Evolutionary conservation across 768 basidiomycete species (phyloP).

Genomic region (Hydnum rufescens): DNA sequence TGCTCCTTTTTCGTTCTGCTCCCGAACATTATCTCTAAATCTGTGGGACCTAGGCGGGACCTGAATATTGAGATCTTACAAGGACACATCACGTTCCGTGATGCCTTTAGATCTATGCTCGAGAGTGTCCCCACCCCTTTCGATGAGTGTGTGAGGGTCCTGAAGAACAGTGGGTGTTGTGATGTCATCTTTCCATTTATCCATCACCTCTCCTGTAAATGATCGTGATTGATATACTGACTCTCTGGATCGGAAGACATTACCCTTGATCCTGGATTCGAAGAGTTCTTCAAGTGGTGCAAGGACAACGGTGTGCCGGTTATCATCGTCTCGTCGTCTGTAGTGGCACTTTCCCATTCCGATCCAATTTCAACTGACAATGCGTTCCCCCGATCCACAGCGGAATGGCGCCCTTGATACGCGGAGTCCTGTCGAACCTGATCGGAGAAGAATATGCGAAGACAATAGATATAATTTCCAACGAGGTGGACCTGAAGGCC

Average conservation of each 20-base stretch:
- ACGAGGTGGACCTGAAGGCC: conserved; percentile 49
- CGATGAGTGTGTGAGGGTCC: conserved; percentile 62
- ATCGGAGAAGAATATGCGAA: conserved; percentile 51
- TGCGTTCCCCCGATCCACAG: conserved; percentile 20
- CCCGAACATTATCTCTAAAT: background rate
- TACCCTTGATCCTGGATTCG: conserved; percentile 73
- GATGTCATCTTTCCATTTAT: background rate
- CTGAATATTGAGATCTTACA: conserved; percentile 55
- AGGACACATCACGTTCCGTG: conserved; percentile 54
- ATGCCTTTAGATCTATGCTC: conserved; percentile 77
- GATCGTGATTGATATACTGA: background rate
- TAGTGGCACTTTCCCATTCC: background rate
- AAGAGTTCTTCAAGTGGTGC: conserved; percentile 72
- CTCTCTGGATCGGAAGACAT: conserved; percentile 34
- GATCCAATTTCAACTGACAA: background rate
- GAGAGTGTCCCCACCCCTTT: conserved; percentile 52
- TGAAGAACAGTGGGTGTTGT: conserved; percentile 40
- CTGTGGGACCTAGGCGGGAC: conserved; percentile 21
- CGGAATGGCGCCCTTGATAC: conserved; percentile 88
- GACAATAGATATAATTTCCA: conserved; percentile 83
- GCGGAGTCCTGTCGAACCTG: conserved; percentile 70
- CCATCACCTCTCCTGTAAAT: background rate
- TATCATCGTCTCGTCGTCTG: conserved; percentile 79
- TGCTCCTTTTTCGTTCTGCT: background rate
- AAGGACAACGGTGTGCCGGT: conserved; percentile 63